phyloP scores from a whole-genome alignment of 75 land plant genomes.

The Selaginella moellendorffii region DNA sequence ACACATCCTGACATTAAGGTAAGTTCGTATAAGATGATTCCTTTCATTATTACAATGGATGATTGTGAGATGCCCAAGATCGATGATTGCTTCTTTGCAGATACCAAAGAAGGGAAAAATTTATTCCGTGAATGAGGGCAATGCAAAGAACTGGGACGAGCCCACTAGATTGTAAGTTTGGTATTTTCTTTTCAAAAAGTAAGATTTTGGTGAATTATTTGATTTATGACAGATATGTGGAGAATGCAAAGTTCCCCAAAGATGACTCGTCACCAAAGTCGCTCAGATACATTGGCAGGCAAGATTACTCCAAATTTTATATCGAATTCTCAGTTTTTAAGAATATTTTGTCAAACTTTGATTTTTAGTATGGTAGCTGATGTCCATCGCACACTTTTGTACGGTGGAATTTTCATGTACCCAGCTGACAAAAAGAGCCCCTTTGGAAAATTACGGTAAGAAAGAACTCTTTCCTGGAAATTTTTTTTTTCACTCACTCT shows the following conservation, averaged over 20 bases:
- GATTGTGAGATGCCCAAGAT: background rate
- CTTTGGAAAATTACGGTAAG: slow-evolving; percentile 77
- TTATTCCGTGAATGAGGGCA: slow-evolving; percentile 97
- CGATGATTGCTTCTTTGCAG: slow-evolving; percentile 21
- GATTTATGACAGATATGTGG: slow-evolving; percentile 54
- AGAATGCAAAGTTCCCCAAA: slow-evolving; percentile 83
- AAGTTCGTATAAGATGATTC: too few species aligned
- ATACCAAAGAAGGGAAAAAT: slow-evolving; percentile 97
- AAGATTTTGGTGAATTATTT: background rate
- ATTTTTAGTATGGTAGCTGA: slow-evolving; percentile 84
- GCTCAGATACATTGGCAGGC: slow-evolving; percentile 96
- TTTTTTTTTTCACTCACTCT: background rate
- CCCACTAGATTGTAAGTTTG: slow-evolving; percentile 62
- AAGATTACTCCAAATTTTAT: background rate
- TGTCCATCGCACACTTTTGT: slow-evolving; percentile 81
- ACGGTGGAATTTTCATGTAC: slow-evolving; percentile 87
- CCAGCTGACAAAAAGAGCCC: slow-evolving; percentile 94
- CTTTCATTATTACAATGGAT: background rate
- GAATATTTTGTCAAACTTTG: background rate
- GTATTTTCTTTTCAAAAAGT: background rate
- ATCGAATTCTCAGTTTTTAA: background rate
- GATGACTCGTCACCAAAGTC: slow-evolving; percentile 95
- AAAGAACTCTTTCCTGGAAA: background rate
- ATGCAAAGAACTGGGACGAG: slow-evolving; percentile 93
- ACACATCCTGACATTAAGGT: slow-evolving; percentile 95